Conservation (phyloP, 2,329 filamentous ascomycete species). For the Aspergillus neoniger region DNA sequence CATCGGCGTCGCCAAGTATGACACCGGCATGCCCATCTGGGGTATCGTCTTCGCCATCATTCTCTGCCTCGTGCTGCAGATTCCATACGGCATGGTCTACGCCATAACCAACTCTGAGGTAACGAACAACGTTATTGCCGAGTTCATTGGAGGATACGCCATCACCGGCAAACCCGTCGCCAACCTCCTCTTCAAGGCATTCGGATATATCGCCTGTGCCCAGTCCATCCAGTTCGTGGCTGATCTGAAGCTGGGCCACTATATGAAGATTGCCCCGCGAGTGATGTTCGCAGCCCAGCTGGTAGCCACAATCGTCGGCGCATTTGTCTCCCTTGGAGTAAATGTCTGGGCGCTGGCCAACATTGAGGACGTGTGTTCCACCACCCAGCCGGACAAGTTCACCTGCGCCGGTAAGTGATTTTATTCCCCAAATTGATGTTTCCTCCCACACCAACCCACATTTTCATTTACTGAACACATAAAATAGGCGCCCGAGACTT, state of each 20-base stretch:
- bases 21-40: constrained; percentile 9
- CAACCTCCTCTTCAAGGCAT: constrained; percentile 11
- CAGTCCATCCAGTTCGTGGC: constrained; percentile 11
- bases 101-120: constrained; percentile 12
- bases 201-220: constrained; percentile 10
- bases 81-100: constrained; percentile 13
- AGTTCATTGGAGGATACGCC: constrained; percentile 12
- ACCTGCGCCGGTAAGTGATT: neutral
- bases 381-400: constrained; percentile 2
- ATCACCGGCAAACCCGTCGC: constrained; percentile 7
- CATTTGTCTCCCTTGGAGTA: constrained; percentile 8
- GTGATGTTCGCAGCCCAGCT: constrained; percentile 9
- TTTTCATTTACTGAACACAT: too few relatives aligned
- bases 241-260: constrained; percentile 12
- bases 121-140: constrained; percentile 10
- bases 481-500: neutral
- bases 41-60: constrained; percentile 11
- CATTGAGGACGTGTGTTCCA: constrained; percentile 9
- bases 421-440: too few relatives aligned
- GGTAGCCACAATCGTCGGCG: constrained; percentile 2
- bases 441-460: too few relatives aligned
- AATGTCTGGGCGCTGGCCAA: constrained; percentile 8
- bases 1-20: neutral
- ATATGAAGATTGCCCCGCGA: constrained; percentile 10
- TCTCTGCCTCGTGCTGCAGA: constrained; percentile 1